Base-by-base conservation (phyloP, 352 stramenopile genomes). In the Pythium pectinolyticum region DNA sequence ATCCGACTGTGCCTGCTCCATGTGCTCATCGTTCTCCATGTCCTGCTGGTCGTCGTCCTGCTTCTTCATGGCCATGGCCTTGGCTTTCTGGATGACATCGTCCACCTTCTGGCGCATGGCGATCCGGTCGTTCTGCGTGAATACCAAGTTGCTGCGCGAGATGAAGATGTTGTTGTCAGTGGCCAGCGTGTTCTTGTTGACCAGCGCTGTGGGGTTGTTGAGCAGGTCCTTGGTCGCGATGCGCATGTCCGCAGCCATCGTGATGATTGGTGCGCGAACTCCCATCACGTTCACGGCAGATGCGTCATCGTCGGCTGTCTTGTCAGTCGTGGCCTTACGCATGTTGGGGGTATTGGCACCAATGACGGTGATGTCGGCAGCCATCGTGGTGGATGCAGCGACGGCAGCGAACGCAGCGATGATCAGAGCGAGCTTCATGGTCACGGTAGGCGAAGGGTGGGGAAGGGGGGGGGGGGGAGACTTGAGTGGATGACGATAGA, bases 111-210 rank as follows among this genome's bases (percentile, higher is more conserved):
- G 32, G 11, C 40, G 41, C 47, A 77, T 20, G 34, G 48, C 61
- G 37, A 75, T 22, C n/a, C 61, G 61, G 59, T 78, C 71, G 57
- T 71, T 75, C 57, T 75, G 68, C 35, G 60, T 67, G 28, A 72
- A 65, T 4, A 75, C 14, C 7, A 78, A n/a, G 55, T 78, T 78
- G 57, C 63, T 75, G 24, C 59, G 57, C 7, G 71, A 30, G 32
- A 78, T 49, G n/a, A 72, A 69, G 25, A 75, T 31, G 58, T 78
- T 78, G 61, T 78, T 78, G 64, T 74, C 57, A 32, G 41, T 66
- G n/a, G 68, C 68, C 28, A 74, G 20, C 48, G 63, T 72, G 63
- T 78, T 78, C 68, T 78, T 78, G 67, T 78, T 78, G 39, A 78
- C 20, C 54, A 78, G 51, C 1, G 32, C 68, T 1, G 67, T 78